Conservation (phyloP, 768 basidiomycete genomes). For the Arthromyces matolae region DNA sequence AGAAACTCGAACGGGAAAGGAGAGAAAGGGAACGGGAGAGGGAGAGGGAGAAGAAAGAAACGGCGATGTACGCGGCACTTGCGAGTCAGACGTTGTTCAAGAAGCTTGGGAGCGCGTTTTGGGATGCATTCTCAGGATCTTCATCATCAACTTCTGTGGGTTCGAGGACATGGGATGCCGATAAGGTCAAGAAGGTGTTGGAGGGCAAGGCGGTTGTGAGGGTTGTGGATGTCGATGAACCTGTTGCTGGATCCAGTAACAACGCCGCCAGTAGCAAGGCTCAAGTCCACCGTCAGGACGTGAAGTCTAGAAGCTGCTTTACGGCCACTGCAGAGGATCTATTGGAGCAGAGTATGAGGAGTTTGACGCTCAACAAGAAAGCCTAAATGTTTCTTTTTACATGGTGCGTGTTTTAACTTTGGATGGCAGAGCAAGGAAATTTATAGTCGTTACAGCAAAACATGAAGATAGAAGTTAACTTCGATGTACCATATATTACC, state of each 20-base stretch:
- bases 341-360: constrained; percentile 68
- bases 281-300: no score
- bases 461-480: constrained; percentile 1
- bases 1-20: constrained; percentile 24
- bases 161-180: constrained; percentile 51
- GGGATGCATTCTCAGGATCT: constrained; percentile 81
- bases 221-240: constrained; percentile 82
- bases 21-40: constrained; percentile 23
- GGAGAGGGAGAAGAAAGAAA: constrained; percentile 36
- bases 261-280: no score
- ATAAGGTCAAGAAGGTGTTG: constrained; percentile 77
- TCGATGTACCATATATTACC: constrained; percentile 3
- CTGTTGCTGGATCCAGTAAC: no score
- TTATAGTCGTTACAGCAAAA: neutral
- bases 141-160: constrained; percentile 18
- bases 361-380: constrained; percentile 59
- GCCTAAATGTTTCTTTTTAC: constrained; percentile 8
- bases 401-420: neutral
- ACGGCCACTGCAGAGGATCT: constrained; percentile 35
- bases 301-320: constrained; percentile 23
- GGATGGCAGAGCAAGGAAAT: no score
- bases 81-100: constrained; percentile 73
- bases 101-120: constrained; percentile 74
- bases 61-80: constrained; percentile 64
- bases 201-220: constrained; percentile 79